phyloP scores from a whole-genome alignment of 2,329 filamentous ascomycete genomes.

The Alternaria ethzedia region DNA sequence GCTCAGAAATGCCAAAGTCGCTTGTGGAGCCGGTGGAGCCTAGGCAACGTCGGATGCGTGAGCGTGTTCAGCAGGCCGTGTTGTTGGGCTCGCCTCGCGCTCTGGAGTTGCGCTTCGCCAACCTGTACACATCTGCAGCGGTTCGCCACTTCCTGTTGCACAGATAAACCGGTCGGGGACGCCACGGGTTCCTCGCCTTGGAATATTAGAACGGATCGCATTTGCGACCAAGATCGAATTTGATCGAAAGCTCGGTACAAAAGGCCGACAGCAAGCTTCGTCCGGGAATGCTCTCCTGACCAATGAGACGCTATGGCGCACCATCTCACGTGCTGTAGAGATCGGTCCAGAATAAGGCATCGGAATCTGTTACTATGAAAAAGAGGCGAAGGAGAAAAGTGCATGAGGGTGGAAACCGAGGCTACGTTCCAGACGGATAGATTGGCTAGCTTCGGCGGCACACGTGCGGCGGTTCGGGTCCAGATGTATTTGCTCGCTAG shows the following conservation, averaged over 20 bases:
- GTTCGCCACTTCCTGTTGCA: conserved; percentile 2
- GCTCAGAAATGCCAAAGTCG: neutral
- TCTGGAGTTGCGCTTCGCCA: neutral
- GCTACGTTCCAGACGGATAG: neutral
- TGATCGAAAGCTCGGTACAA: conserved; percentile 12
- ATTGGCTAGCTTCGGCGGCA: conserved; percentile 10
- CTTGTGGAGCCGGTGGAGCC: conserved; percentile 9
- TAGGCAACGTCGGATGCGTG: conserved; percentile 5
- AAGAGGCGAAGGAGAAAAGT: neutral
- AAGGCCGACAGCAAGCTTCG: conserved; percentile 11
- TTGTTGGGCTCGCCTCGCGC: neutral
- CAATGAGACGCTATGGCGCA: conserved; percentile 8
- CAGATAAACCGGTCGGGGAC: neutral
- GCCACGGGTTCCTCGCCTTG: neutral
- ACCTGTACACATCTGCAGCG: neutral
- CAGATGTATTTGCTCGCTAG: neutral
- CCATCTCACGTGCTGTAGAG: conserved; percentile 14
- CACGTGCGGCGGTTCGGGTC: conserved; percentile 4
- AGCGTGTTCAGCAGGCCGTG: conserved; percentile 4
- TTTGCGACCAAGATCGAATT: conserved; percentile 6
- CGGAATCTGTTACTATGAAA: neutral
- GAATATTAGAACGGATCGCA: conserved; percentile 5
- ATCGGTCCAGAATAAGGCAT: neutral
- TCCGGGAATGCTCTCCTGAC: conserved; percentile 11
- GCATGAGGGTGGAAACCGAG: neutral